A percentile compares a stretch with the other conserved stretches of the same genome.
phyloP scores from a whole-genome alignment of 495 filamentous ascomycete genomes.

The Penicillium nucicola region DNA sequence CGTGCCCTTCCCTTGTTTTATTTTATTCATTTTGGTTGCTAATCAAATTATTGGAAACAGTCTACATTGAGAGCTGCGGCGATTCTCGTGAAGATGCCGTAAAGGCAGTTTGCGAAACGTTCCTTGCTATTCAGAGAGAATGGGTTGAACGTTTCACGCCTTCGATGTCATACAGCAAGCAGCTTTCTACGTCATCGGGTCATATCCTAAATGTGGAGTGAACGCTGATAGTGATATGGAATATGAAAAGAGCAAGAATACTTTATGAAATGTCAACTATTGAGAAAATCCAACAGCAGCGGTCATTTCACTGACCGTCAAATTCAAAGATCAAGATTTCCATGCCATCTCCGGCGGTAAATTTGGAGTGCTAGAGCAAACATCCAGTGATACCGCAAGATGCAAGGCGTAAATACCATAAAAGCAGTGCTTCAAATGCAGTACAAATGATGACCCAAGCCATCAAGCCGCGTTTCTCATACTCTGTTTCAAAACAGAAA shows the following conservation, averaged over 20 bases:
- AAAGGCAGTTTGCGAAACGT: conserved; percentile 50
- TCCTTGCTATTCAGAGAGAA: conserved; percentile 49
- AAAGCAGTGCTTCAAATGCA: no score
- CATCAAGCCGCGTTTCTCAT: neutral
- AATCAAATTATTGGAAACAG: conserved; percentile 22
- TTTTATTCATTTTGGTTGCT: no score
- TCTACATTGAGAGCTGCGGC: conserved; percentile 56
- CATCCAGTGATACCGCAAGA: no score
- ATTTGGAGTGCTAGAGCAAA: no score
- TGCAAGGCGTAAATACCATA: no score
- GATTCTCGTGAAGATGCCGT: conserved; percentile 44
- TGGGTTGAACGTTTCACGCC: conserved; percentile 54
- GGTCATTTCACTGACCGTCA: no score
- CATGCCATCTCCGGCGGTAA: no score
- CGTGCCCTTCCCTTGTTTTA: neutral
- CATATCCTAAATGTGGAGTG: conserved; percentile 29
- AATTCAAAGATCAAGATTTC: no score
- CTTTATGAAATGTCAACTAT: no score
- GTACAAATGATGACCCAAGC: neutral
- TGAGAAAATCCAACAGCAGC: no score
- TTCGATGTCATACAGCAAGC: conserved; percentile 35
- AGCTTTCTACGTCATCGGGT: conserved; percentile 41
- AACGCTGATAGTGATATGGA: neutral
- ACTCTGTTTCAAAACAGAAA: neutral
- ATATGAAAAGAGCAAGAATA: no score